Evolutionary conservation across 2,329 filamentous ascomycete species (phyloP).

Genomic region (Paracamarosporium sp.): DNA sequence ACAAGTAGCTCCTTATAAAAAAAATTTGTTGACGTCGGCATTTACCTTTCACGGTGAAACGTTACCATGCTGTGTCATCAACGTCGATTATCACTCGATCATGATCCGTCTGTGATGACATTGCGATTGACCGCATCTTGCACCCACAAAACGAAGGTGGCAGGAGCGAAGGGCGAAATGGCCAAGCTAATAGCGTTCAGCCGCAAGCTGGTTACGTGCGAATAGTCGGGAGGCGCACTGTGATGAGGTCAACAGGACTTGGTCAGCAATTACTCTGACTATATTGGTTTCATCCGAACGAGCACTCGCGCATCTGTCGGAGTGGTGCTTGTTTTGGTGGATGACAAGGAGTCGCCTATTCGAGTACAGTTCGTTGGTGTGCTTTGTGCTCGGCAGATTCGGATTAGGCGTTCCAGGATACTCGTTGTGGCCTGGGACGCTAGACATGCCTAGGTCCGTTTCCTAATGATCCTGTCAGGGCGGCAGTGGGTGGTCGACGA

Average conservation of each 20-base stretch:
- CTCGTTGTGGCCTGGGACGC: background rate
- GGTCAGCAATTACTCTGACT: background rate
- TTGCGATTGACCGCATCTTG: background rate
- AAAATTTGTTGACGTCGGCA: no score
- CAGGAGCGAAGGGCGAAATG: background rate
- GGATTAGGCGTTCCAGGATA: background rate
- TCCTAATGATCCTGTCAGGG: slow-evolving; percentile 2
- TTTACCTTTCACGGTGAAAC: background rate
- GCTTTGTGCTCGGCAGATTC: background rate
- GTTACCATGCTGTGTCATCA: background rate
- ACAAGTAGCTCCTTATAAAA: no score
- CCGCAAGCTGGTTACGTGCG: background rate
- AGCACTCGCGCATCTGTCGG: background rate
- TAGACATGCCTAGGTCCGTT: background rate
- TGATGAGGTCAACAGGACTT: background rate
- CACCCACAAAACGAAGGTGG: background rate
- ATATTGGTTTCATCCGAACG: background rate
- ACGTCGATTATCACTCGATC: no score
- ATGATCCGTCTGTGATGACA: background rate
- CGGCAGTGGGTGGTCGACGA: background rate
- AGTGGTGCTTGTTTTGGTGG: background rate
- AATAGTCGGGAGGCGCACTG: background rate
- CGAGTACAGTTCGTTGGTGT: background rate
- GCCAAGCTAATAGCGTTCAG: background rate
- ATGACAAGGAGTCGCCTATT: background rate